These are phyloP conservation scores for Stropharia rugosoannulata DNA, from an alignment of 768 basidiomycete species.

Conservation along the genomic window DNA sequence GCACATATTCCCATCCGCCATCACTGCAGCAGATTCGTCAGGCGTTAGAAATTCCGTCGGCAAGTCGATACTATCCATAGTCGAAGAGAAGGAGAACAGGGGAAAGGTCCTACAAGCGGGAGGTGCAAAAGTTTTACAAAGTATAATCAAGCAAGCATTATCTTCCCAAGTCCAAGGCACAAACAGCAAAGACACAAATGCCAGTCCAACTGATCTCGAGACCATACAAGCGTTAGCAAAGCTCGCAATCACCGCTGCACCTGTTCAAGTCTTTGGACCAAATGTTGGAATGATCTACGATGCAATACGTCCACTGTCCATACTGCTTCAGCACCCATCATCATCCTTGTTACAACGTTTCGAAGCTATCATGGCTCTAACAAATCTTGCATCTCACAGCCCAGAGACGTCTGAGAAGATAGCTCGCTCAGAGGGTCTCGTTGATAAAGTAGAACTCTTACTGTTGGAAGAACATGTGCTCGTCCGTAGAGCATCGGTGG, in stretches of 20 bases:
- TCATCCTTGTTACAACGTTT: conserved; percentile 82
- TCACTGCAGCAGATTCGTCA: conserved; percentile 59
- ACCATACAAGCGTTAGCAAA: conserved; percentile 91
- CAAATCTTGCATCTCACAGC: conserved; percentile 85
- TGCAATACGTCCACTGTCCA: conserved; percentile 77
- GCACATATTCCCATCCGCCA: conserved; percentile 56
- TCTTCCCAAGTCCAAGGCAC: conserved; percentile 28
- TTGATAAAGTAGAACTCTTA: conserved; percentile 68
- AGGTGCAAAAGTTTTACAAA: conserved; percentile 64
- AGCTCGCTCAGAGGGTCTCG: conserved; percentile 55
- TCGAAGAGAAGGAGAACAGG: conserved; percentile 77
- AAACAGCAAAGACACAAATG: conserved; percentile 21
- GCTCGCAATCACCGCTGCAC: conserved; percentile 89
- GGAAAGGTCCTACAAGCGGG: conserved; percentile 77
- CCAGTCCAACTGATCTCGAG: conserved; percentile 49
- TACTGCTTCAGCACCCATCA: conserved; percentile 66
- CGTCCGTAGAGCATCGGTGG: conserved; percentile 83
- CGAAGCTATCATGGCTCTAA: conserved; percentile 94
- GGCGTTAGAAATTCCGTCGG: conserved; percentile 60
- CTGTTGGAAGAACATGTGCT: conserved; percentile 82
- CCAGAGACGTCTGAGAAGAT: conserved; percentile 66
- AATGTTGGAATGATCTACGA: conserved; percentile 75
- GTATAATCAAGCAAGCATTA: conserved; percentile 51
- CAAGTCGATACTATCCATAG: conserved; percentile 64
- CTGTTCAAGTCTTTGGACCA: conserved; percentile 89